Evolutionary conservation across 352 stramenopile species (phyloP).

Genomic region (Globisporangium acanthophoron): DNA sequence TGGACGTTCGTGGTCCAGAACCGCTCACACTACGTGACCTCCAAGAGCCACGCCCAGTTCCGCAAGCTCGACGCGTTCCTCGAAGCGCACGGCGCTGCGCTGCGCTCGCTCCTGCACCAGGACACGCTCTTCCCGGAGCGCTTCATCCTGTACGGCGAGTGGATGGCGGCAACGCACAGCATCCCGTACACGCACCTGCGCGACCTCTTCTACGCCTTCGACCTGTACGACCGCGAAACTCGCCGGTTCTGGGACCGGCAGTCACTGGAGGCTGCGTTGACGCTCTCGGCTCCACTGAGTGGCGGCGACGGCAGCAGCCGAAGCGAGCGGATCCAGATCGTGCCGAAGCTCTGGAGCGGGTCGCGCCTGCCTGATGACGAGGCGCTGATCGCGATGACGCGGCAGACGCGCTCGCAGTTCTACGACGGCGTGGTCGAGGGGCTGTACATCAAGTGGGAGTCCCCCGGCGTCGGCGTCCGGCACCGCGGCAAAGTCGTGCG

Average conservation of each 20-base stretch:
- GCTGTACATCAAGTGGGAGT: constrained; percentile 58
- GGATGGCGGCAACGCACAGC: constrained; percentile 74
- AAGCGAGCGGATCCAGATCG: constrained; percentile 25
- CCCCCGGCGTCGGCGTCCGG: constrained; percentile 22
- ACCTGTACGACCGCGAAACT: constrained; percentile 65
- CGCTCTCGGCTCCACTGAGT: constrained; percentile 11
- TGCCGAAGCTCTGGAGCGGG: constrained; percentile 38
- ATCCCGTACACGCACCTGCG: constrained; percentile 65
- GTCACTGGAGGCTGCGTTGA: constrained; percentile 27
- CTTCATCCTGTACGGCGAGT: constrained; percentile 82
- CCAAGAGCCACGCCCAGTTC: constrained; percentile 63
- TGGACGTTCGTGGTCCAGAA: constrained; percentile 67
- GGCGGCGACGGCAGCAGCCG: background rate
- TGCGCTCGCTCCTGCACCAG: constrained; percentile 40
- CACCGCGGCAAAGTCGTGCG: constrained; percentile 61
- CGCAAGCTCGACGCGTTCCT: constrained; percentile 56
- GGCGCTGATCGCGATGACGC: constrained; percentile 32
- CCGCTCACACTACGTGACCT: constrained; percentile 59
- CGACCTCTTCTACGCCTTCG: constrained; percentile 75
- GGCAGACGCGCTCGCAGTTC: constrained; percentile 31
- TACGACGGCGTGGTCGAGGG: constrained; percentile 47
- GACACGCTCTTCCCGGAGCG: constrained; percentile 52
- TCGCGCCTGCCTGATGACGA: constrained; percentile 18
- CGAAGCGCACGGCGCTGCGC: constrained; percentile 23
- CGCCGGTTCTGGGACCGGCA: constrained; percentile 35